A percentile compares a stretch with the other conserved stretches of the same genome.
phyloP scores from a whole-genome alignment of 306 rosid species.

The Crotalaria pallida region DNA sequence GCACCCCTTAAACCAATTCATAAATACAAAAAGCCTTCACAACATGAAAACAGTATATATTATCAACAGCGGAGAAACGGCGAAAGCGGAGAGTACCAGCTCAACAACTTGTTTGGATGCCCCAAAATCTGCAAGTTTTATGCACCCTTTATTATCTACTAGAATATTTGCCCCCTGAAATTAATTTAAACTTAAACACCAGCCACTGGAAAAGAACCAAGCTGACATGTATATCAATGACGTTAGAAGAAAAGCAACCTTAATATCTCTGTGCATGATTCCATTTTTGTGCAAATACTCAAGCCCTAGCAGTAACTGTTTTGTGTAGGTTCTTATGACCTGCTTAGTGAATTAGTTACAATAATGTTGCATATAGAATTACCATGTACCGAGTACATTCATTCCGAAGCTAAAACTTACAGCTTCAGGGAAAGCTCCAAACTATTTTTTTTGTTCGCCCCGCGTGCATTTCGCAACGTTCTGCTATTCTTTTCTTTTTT shows the following conservation, averaged over 20 bases:
- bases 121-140: constrained; percentile 94
- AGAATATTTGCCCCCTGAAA: constrained; percentile 99
- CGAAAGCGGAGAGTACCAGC: constrained; percentile 58
- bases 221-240: background rate
- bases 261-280: constrained; percentile 98
- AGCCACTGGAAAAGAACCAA: constrained; percentile 13
- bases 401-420: constrained; percentile 51
- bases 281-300: constrained; percentile 95
- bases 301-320: constrained; percentile 82
- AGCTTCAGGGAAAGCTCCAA: constrained; percentile 97
- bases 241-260: constrained; percentile 41
- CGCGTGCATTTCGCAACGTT: too few species aligned
- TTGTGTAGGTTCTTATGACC: constrained; percentile 86
- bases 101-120: constrained; percentile 97
- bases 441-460: too few species aligned
- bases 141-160: constrained; percentile 97
- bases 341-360: constrained; percentile 37
- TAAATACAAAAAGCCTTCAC: constrained; percentile 10
- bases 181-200: background rate
- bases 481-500: too few species aligned
- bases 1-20: constrained; percentile 22
- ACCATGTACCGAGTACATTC: constrained; percentile 8
- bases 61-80: background rate
- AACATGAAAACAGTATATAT: background rate
- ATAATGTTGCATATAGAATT: constrained; percentile 8